Conservation (phyloP, 768 basidiomycete species). For the Boletus rubropictus region DNA sequence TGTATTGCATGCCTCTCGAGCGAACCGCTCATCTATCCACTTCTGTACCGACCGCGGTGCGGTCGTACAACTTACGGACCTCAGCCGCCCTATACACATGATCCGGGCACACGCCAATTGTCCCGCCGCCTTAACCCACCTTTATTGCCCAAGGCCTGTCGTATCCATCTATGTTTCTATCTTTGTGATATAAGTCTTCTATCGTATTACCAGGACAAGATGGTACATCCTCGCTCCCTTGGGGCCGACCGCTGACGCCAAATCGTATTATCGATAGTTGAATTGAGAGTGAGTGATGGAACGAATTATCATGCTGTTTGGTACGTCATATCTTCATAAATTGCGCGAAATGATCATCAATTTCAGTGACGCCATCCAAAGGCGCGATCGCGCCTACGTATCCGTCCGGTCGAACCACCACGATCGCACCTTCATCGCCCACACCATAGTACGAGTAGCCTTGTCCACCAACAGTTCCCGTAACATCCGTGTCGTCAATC, state of each 20-base stretch:
- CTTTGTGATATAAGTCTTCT: too few relatives aligned
- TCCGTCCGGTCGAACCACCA: slow-evolving; percentile 37
- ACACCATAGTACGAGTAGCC: slow-evolving; percentile 54
- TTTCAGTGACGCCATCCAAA: slow-evolving; percentile 31
- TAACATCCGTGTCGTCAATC: slow-evolving; percentile 50
- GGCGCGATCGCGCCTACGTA: slow-evolving; percentile 56
- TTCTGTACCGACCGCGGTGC: too few relatives aligned
- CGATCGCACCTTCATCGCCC: slow-evolving; percentile 21
- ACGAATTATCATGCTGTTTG: not conserved
- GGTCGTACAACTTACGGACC: too few relatives aligned
- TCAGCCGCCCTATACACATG: too few relatives aligned
- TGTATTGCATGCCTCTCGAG: too few relatives aligned
- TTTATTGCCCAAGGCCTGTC: slow-evolving; percentile 82
- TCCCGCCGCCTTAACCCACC: slow-evolving; percentile 42
- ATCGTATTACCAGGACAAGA: too few relatives aligned
- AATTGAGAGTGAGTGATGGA: too few relatives aligned
- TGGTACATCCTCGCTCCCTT: too few relatives aligned
- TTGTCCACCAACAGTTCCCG: slow-evolving; percentile 42
- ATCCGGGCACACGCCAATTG: too few relatives aligned
- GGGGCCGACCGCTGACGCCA: too few relatives aligned
- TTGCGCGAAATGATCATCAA: slow-evolving; percentile 44
- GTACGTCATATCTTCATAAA: slow-evolving; percentile 31
- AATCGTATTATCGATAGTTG: too few relatives aligned
- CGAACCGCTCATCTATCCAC: too few relatives aligned
- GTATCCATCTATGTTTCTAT: slow-evolving; percentile 42